These are phyloP conservation scores for Cyclostephanos invisitatus DNA, from an alignment of 108 stramenopile species.

Conservation along the genomic window DNA sequence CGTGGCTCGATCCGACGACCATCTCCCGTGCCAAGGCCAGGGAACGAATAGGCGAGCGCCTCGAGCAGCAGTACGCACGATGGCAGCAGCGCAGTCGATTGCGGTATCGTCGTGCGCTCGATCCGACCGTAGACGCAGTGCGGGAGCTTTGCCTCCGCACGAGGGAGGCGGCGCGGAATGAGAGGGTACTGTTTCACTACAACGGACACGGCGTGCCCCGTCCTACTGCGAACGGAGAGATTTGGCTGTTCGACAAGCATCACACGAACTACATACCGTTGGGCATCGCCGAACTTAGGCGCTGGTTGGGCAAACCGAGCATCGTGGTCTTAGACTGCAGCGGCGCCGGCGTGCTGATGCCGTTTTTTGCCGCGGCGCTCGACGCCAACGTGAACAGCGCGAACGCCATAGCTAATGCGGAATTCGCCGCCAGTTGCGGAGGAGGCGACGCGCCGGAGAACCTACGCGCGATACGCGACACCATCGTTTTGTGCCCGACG, in stretches of 20 bases:
- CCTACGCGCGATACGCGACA: conserved; percentile 66
- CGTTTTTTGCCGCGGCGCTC: conserved; percentile 71
- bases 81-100: conserved; percentile 78
- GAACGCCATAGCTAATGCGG: conserved; percentile 18
- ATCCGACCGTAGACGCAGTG: conserved; percentile 97
- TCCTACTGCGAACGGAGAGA: conserved; percentile 95
- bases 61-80: conserved; percentile 90
- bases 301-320: conserved; percentile 91
- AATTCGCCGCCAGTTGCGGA: conserved; percentile 6
- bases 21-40: conserved; percentile 78
- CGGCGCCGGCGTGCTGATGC: conserved; percentile 89
- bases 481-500: conserved; percentile 96
- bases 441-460: conserved; percentile 23
- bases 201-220: conserved; percentile 99
- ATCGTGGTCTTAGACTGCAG: conserved; percentile 95
- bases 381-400: conserved; percentile 34
- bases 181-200: conserved; percentile 95
- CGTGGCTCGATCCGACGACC: conserved; percentile 93
- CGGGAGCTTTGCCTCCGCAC: conserved; percentile 72
- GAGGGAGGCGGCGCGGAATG: conserved; percentile 71
- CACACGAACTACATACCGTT: conserved; percentile 99
- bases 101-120: conserved; percentile 78
- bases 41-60: conserved; percentile 83
- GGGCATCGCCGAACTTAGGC: conserved; percentile 80
- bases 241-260: conserved; percentile 94